phyloP scores from a whole-genome alignment of 2,329 filamentous ascomycete species.

The Aspergillus pseudoviridinutans region DNA sequence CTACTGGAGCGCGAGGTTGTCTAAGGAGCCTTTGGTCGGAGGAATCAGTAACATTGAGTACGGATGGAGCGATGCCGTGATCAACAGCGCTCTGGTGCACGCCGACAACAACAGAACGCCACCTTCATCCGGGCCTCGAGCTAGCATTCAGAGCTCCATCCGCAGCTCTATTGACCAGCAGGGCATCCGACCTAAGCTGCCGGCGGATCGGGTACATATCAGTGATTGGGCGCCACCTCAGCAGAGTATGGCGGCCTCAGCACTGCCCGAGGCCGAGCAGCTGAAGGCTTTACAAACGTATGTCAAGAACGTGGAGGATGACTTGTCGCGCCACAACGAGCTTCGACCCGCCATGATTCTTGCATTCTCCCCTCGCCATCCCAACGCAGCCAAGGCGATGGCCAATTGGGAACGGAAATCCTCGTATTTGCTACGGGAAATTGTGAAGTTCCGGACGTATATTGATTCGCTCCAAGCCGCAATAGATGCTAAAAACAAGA shows the following conservation, averaged over 20 bases:
- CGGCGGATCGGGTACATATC: conserved; percentile 79
- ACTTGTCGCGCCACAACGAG: conserved; percentile 82
- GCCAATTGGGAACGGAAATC: conserved; percentile 97
- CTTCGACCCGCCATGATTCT: conserved; percentile 81
- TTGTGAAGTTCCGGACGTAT: conserved; percentile 94
- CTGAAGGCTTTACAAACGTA: conserved; percentile 70
- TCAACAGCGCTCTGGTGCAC: conserved; percentile 70
- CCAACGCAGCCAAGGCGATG: conserved; percentile 80
- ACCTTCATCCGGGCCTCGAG: conserved; percentile 40
- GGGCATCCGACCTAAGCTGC: conserved; percentile 62
- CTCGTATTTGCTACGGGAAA: conserved; percentile 83
- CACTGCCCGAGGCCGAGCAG: conserved; percentile 74
- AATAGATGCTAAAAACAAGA: conserved; percentile 63
- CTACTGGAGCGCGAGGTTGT: conserved; percentile 94
- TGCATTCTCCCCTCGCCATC: conserved; percentile 79
- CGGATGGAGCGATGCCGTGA: conserved; percentile 84
- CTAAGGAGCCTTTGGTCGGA: conserved; percentile 86
- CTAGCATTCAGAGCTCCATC: conserved; percentile 59
- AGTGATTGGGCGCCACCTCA: conserved; percentile 85
- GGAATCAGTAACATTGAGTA: conserved; percentile 97
- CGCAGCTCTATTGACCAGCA: conserved; percentile 65
- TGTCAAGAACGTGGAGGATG: conserved; percentile 78
- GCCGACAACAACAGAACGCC: conserved; percentile 37
- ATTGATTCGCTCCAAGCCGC: conserved; percentile 79
- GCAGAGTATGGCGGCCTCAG: conserved; percentile 84